phyloP scores from a whole-genome alignment of 2,329 filamentous ascomycete species.

The Fusarium nanum region DNA sequence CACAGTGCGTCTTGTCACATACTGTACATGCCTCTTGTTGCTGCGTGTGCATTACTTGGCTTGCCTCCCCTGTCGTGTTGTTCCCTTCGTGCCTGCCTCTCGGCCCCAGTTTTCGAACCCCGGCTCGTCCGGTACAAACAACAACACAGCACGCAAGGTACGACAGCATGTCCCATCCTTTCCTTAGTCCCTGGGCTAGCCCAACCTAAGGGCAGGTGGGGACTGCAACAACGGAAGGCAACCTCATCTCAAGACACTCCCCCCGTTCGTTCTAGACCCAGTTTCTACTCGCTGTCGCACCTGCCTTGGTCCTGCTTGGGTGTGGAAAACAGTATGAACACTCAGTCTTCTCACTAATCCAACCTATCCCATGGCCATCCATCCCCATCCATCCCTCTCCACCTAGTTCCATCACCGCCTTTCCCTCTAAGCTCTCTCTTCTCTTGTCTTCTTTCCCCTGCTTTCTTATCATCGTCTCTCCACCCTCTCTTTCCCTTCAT shows the following conservation, averaged over 20 bases:
- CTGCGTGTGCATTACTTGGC: slow-evolving; percentile 22
- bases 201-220: neutral
- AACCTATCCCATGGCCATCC: slow-evolving; percentile 47
- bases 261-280: slow-evolving; percentile 29
- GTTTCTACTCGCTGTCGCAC: slow-evolving; percentile 25
- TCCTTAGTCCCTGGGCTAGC: slow-evolving; percentile 1
- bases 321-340: slow-evolving; percentile 30
- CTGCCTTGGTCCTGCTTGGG: slow-evolving; percentile 28
- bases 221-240: slow-evolving; percentile 5
- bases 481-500: slow-evolving; percentile 50
- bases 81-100: slow-evolving; percentile 21
- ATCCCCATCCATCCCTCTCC: slow-evolving; percentile 51
- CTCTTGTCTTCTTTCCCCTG: slow-evolving; percentile 50
- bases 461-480: slow-evolving; percentile 50
- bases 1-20: slow-evolving; percentile 29
- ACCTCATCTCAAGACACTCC: slow-evolving; percentile 23
- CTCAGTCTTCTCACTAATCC: slow-evolving; percentile 45
- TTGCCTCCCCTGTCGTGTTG: slow-evolving; percentile 17
- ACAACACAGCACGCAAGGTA: slow-evolving; percentile 33
- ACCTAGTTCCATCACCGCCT: slow-evolving; percentile 53
- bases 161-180: slow-evolving; percentile 26
- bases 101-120: slow-evolving; percentile 13
- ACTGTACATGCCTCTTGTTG: slow-evolving; percentile 21
- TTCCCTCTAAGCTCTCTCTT: slow-evolving; percentile 51
- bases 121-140: slow-evolving; percentile 33